Evolutionary conservation across 2,329 filamentous ascomycete species (phyloP).

Genomic region (Chaetomium olivaceum): DNA sequence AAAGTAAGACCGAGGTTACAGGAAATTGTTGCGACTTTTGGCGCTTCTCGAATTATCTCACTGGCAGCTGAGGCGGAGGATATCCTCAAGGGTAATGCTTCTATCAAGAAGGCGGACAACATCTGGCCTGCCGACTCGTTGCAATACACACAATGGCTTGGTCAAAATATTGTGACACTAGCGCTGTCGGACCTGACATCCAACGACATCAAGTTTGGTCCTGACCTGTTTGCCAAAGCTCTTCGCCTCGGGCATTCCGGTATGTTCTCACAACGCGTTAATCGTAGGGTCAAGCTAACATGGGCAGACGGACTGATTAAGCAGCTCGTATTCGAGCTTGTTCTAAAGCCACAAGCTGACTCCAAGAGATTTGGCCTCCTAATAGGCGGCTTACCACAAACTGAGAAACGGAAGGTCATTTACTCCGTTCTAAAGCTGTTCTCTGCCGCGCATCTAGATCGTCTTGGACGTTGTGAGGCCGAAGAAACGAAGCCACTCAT

Average conservation of each 20-base stretch:
- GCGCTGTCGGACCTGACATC: slow-evolving; percentile 35
- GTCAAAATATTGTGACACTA: slow-evolving; percentile 59
- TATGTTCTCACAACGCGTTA: slow-evolving; percentile 39
- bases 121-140: slow-evolving; percentile 66
- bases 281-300: slow-evolving; percentile 25
- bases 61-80: slow-evolving; percentile 58
- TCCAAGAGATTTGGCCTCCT: slow-evolving; percentile 37
- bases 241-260: slow-evolving; percentile 73
- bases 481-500: slow-evolving; percentile 43
- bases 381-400: slow-evolving; percentile 41
- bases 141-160: slow-evolving; percentile 71
- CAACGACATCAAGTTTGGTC: slow-evolving; percentile 45
- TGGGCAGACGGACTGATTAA: slow-evolving; percentile 46
- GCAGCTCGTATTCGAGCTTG: slow-evolving; percentile 40
- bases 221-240: slow-evolving; percentile 57
- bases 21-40: slow-evolving; percentile 49
- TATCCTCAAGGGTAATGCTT: slow-evolving; percentile 41
- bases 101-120: slow-evolving; percentile 28
- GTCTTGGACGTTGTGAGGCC: slow-evolving; percentile 38
- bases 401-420: slow-evolving; percentile 49
- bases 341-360: slow-evolving; percentile 37
- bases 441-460: slow-evolving; percentile 47
- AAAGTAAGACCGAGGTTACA: slow-evolving; percentile 42
- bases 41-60: slow-evolving; percentile 53
- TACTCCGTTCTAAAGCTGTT: slow-evolving; percentile 46